Percentiles rank a stretch among this genome's conserved stretches.
phyloP scores from a whole-genome alignment of 2,329 filamentous ascomycete genomes.

The Fusarium lateritium region DNA sequence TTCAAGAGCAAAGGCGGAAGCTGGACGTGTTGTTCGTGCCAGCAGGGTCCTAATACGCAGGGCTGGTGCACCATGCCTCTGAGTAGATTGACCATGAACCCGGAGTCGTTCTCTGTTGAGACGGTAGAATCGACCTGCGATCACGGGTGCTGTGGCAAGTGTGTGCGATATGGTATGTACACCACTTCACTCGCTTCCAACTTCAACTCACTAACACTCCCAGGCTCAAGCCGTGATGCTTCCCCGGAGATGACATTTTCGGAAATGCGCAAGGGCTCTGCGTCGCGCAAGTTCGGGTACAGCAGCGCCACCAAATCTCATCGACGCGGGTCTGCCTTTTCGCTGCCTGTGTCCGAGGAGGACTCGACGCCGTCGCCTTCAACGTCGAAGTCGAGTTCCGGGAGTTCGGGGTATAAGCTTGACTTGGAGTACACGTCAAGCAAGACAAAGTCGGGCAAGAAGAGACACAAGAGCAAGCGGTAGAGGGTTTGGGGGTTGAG shows the following conservation, averaged over 20 bases:
- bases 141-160: constrained; percentile 67
- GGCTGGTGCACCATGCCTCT: constrained; percentile 66
- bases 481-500: neutral
- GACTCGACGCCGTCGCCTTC: constrained; percentile 39
- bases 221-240: constrained; percentile 53
- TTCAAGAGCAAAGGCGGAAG: constrained; percentile 64
- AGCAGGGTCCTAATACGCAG: constrained; percentile 64
- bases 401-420: constrained; percentile 47
- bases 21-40: constrained; percentile 70
- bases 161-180: constrained; percentile 58
- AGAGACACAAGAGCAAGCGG: constrained; percentile 47
- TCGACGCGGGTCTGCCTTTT: constrained; percentile 50
- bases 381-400: constrained; percentile 44
- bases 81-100: constrained; percentile 51
- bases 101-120: constrained; percentile 53
- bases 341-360: constrained; percentile 36
- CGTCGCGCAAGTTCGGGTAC: constrained; percentile 56
- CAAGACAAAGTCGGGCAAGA: constrained; percentile 50
- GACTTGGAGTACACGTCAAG: constrained; percentile 51
- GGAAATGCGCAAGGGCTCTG: constrained; percentile 57
- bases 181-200: neutral
- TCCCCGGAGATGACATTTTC: constrained; percentile 56
- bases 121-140: constrained; percentile 62
- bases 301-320: constrained; percentile 50
- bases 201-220: neutral